These are phyloP conservation scores for Bassia scoparia DNA, from an alignment of 148 eudicot genomes.

Conservation along the genomic window DNA sequence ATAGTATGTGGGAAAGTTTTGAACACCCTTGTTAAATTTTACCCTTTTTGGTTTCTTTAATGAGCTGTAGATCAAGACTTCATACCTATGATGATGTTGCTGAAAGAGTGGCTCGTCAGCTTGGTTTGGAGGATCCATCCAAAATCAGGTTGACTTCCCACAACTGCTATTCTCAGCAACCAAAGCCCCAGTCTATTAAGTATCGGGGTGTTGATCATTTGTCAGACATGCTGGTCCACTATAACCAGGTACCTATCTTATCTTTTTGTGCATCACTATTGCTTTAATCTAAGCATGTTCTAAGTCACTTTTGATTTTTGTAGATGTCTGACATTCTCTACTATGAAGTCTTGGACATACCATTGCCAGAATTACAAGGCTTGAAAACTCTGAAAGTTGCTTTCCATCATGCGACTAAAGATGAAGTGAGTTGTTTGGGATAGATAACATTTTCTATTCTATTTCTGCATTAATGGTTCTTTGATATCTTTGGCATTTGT, in stretches of 20 bases:
- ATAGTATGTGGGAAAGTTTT: no score
- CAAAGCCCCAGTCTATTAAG: conserved; percentile 71
- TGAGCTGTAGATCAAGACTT: conserved; percentile 50
- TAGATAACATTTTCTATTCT: no score
- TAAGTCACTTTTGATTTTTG: conserved; percentile 23
- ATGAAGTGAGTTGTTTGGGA: conserved; percentile 57
- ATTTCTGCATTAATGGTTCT: no score
- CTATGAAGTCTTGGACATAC: conserved; percentile 91
- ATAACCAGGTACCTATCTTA: conserved; percentile 60
- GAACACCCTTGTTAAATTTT: background rate
- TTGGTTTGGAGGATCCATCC: conserved; percentile 81
- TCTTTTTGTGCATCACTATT: no score
- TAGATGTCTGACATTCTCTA: conserved; percentile 90
- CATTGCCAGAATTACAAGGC: conserved; percentile 83
- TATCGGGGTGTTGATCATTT: conserved; percentile 64
- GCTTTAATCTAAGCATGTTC: no score
- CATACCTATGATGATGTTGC: conserved; percentile 89
- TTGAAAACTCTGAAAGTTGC: conserved; percentile 69
- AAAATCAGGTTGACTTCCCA: conserved; percentile 91
- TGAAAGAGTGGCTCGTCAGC: no score
- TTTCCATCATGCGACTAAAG: conserved; percentile 69
- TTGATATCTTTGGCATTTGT: conserved; percentile 13
- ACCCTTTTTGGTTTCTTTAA: background rate
- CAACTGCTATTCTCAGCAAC: conserved; percentile 90
- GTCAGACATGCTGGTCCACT: conserved; percentile 77